Evolutionary conservation across 345 rosid genomes (phyloP).

Genomic region (Fremontodendron californicum): DNA sequence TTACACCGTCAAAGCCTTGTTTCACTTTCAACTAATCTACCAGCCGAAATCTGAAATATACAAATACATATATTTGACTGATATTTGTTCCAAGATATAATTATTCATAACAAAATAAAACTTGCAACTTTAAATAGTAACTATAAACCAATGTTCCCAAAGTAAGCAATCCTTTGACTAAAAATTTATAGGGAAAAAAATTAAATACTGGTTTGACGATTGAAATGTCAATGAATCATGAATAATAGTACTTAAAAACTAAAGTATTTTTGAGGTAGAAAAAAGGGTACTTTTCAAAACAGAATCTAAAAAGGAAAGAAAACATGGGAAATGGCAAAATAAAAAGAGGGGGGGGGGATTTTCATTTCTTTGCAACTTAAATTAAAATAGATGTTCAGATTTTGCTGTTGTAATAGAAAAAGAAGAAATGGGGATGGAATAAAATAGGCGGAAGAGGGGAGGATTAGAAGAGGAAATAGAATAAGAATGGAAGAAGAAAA

Average conservation of each 20-base stretch:
- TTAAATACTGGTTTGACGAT: background rate
- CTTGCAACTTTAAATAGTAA: background rate
- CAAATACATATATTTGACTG: background rate
- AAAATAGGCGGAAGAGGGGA: background rate
- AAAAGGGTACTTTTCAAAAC: background rate
- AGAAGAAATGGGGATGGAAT: background rate
- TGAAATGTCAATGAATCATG: background rate
- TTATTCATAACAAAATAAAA: background rate
- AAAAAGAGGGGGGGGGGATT: background rate
- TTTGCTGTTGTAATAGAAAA: background rate
- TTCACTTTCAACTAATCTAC: background rate
- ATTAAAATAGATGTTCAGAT: background rate
- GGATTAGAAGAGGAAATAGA: background rate
- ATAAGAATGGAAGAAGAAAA: background rate
- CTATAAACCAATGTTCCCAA: background rate
- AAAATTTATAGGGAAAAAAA: background rate
- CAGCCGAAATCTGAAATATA: conserved; percentile 2
- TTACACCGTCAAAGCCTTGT: background rate
- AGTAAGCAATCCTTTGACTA: background rate
- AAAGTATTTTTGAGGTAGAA: background rate
- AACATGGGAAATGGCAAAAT: background rate
- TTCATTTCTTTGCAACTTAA: background rate
- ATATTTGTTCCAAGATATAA: background rate
- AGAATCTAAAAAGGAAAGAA: background rate
- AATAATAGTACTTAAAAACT: background rate